phyloP scores from a whole-genome alignment of 139 green algal genomes.

The Micractinium sp. region DNA sequence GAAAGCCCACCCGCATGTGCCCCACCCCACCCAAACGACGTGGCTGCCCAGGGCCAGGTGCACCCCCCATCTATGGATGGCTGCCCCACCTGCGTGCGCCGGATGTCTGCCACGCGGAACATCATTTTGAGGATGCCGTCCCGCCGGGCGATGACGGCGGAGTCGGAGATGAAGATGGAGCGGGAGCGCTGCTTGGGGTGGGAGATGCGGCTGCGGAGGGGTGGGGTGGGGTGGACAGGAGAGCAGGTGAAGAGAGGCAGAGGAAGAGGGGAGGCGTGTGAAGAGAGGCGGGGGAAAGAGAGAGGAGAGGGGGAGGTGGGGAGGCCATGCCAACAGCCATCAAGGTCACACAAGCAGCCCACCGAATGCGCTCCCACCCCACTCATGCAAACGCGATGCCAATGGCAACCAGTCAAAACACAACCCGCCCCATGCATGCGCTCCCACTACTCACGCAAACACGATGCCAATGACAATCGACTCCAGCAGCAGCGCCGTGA shows the following conservation, averaged over 20 bases:
- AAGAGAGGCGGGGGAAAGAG: background rate
- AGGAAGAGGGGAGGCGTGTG: background rate
- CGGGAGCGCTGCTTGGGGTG: constrained; percentile 84
- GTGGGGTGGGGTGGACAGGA: background rate
- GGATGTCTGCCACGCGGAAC: constrained; percentile 89
- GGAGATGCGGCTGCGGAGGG: constrained; percentile 56
- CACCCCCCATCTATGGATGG: too few relatives aligned
- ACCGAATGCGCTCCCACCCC: too few relatives aligned
- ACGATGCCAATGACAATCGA: constrained; percentile 82
- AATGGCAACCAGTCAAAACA: constrained; percentile 74
- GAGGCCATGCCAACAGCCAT: too few relatives aligned
- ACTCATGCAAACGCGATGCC: constrained; percentile 80
- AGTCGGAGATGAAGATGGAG: constrained; percentile 88
- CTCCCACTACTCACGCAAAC: constrained; percentile 68
- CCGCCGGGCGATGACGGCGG: constrained; percentile 72
- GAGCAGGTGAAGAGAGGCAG: background rate
- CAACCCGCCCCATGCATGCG: too few relatives aligned
- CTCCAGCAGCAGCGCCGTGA: constrained; percentile 77
- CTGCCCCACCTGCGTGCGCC: constrained; percentile 54
- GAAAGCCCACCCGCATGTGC: constrained; percentile 47
- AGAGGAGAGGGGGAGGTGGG: too few relatives aligned
- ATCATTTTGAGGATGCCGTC: constrained; percentile 94
- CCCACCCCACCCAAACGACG: background rate
- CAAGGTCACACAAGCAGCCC: too few relatives aligned
- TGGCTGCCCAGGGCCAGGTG: too few relatives aligned